Evolutionary conservation across 805 yeast genomes (phyloP).

Genomic region (Candida pini): DNA sequence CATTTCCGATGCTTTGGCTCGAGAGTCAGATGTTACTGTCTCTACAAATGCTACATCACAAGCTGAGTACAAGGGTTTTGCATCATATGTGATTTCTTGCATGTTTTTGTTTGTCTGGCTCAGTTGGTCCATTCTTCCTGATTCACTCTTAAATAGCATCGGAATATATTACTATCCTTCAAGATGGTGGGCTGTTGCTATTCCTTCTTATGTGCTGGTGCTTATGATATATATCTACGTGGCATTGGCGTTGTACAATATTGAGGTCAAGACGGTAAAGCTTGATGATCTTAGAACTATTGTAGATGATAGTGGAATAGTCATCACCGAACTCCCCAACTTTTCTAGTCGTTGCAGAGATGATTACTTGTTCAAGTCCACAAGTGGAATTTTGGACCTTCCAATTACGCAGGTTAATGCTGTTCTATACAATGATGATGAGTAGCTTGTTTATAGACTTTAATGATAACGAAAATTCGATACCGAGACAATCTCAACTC

Average conservation of each 20-base stretch:
- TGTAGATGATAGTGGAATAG: conserved; percentile 55
- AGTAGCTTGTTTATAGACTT: background rate
- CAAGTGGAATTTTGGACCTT: conserved; percentile 85
- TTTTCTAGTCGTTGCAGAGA: conserved; percentile 15
- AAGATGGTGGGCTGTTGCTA: conserved; percentile 83
- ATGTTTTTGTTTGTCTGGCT: conserved; percentile 51
- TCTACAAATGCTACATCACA: conserved; percentile 48
- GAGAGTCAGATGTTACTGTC: conserved; percentile 62
- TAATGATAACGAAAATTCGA: background rate
- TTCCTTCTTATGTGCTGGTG: conserved; percentile 68
- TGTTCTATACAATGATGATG: conserved; percentile 43
- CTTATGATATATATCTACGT: conserved; percentile 68
- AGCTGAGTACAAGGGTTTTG: conserved; percentile 86
- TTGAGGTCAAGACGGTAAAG: conserved; percentile 63
- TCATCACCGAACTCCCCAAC: conserved; percentile 20
- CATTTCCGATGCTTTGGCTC: conserved; percentile 49
- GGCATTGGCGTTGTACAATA: conserved; percentile 64
- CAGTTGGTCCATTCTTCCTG: conserved; percentile 74
- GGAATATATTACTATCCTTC: conserved; percentile 77
- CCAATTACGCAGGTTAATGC: conserved; percentile 67
- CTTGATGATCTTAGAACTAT: conserved; percentile 58
- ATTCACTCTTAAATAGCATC: conserved; percentile 40
- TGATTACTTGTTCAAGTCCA: conserved; percentile 47
- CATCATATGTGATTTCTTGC: conserved; percentile 65
- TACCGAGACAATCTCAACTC: too few species aligned